phyloP scores from a whole-genome alignment of 2,329 filamentous ascomycete genomes.

The Colletotrichum phormii region DNA sequence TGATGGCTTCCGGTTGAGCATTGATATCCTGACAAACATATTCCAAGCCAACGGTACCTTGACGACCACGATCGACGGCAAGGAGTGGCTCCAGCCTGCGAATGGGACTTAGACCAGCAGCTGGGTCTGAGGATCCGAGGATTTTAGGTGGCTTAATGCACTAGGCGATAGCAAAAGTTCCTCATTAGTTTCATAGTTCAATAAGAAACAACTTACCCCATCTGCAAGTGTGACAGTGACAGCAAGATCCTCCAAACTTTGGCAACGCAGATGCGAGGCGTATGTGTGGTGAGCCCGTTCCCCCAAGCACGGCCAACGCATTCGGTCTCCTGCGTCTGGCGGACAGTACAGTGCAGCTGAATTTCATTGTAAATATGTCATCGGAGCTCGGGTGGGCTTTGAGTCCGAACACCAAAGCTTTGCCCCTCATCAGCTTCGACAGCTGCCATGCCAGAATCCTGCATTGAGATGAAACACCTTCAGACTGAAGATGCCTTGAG shows the following conservation, averaged over 20 bases:
- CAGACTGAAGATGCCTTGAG: background rate
- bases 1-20: slow-evolving; percentile 51
- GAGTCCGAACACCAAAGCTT: background rate
- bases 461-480: background rate
- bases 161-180: background rate
- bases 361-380: background rate
- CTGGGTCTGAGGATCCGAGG: background rate
- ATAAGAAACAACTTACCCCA: background rate
- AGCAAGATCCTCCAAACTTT: background rate
- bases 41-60: slow-evolving; percentile 55
- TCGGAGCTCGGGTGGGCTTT: background rate
- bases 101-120: slow-evolving; percentile 44
- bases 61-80: slow-evolving; percentile 50
- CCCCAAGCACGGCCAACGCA: background rate
- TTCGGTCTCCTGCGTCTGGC: background rate
- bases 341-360: background rate
- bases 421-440: background rate
- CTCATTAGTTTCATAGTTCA: background rate
- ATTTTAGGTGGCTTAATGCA: background rate
- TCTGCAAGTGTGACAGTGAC: background rate
- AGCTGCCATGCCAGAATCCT: background rate
- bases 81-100: slow-evolving; percentile 50
- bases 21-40: slow-evolving; percentile 51
- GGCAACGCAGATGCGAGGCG: background rate
- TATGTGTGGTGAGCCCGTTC: background rate